Evolutionary conservation across 148 eudicot species (phyloP), one percentile per base, ranked within the genome.

Genomic region (Nepenthes gracilis): DNA sequence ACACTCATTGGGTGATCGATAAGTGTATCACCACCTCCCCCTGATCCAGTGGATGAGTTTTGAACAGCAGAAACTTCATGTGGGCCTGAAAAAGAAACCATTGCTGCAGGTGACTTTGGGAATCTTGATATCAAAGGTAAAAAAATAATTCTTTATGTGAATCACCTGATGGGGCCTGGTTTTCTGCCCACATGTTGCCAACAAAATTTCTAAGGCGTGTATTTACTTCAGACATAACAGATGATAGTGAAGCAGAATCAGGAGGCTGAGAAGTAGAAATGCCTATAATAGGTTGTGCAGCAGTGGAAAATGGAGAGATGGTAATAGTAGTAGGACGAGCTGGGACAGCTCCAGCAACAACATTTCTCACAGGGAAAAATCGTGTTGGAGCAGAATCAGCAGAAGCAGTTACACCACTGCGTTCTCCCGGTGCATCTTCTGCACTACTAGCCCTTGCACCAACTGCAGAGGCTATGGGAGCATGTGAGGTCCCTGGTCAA

Each of bases 381-480:
- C 72, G 79, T 49, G 72, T 32, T 65, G 78, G 80, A 47, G 78
- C 85, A 33, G 77, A 32, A 67, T 69, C 84, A 70, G 70, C 77
- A 43, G 82, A 66, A 59, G 66, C 75, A 67, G 72, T 60, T 66
- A 63, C 67, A 49, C 69, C 80, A 70, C 3, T 75, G 53, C 53
- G 73, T 65, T 80, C 86, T 52, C 77, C 82, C 58, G 68, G 81
- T 52, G 71, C 45, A 69, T 74, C 91, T 55, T 85, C 94, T 47
- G 73, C 81, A 62, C 73, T 79, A 64, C 77, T 67, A 59, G 76
- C 67, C 75, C 98, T 79, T n/a, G 77, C 66, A 43, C 96, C 90
- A 57, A 80, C 70, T 23, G 86, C 80, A 77, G 88, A 61, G 60
- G 77, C 66, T 56, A 78, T 47, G 58, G 85, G 80, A 55, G 77